Base-by-base conservation (phyloP, 2,329 filamentous ascomycete species). In the Hypoxylon sp. region DNA sequence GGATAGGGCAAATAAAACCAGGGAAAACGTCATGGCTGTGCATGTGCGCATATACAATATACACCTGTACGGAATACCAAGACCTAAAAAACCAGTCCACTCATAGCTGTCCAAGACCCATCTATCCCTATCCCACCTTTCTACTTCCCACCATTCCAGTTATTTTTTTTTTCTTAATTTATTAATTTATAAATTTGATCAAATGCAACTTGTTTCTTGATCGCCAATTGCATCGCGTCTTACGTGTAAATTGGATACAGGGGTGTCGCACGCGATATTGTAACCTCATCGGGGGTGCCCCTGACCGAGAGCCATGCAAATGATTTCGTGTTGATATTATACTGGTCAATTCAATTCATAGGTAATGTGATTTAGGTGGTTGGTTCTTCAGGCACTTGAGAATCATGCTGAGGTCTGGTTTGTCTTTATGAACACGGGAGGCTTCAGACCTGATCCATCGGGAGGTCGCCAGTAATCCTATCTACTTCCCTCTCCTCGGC, bases 21-120 rank as follows among this genome's bases (percentile, higher is more conserved):
- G 15, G 39, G 48, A 65, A 63, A 66, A 63, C 63, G 59, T 66
- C 63, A 66, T 66, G 53, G 48, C 56, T 57, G 63, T 49, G 59
- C 53, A 55, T 47, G 49, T 57, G 50, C n/a, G 17, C 37, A 41
- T 41, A 41, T 41, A 6, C n/a, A n/a, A n/a, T n/a, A n/a, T n/a
- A n/a, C n/a, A n/a, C 37, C n/a, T 41, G 10, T 32, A 8, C 32
- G 30, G 15, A 10, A 10, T 34, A 34, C 15, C 10, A 4, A 32
- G 4, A 32, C 30, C 30, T 32, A 32, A 32, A 10, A 28, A 8
- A 32, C 8, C 8, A 10, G 11, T 8, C 32, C 15, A 34, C 11
- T 34, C 41, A 46, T 13, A 46, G 20, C 19, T 46, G 8, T 20
- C 17, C n/a, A 17, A 41, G 52, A 54, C 48, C 62, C 56, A 58